Conservation (phyloP, 2,329 filamentous ascomycete genomes). For the Arthroderma sp. region DNA sequence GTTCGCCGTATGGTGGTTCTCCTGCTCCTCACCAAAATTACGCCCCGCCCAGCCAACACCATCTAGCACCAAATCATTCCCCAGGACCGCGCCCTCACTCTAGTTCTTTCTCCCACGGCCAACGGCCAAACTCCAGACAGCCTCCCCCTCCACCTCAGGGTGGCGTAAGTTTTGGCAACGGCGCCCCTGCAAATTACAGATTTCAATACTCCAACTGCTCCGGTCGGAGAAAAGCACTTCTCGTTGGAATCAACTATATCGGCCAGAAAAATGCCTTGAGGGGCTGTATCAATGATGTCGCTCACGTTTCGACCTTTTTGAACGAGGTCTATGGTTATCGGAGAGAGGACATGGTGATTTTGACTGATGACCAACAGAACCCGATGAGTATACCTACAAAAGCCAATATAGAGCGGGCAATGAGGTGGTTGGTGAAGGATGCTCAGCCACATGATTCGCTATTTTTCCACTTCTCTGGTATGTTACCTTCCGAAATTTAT, state of each 20-base stretch:
- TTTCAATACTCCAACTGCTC: slow-evolving; percentile 3
- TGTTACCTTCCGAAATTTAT: neutral
- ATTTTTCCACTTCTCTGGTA: slow-evolving; percentile 4
- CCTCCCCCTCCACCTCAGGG: slow-evolving; percentile 1
- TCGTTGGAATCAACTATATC: slow-evolving; percentile 2
- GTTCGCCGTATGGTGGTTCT: too few species aligned
- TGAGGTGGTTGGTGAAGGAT: slow-evolving; percentile 1
- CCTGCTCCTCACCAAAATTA: neutral
- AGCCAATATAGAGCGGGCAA: slow-evolving; percentile 1
- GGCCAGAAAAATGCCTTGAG: neutral
- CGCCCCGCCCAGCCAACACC: neutral
- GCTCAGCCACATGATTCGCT: slow-evolving; percentile 3
- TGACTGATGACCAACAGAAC: slow-evolving; percentile 2
- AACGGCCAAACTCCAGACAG: too few species aligned
- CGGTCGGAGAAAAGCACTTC: neutral
- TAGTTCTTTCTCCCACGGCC: too few species aligned
- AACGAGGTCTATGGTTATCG: slow-evolving; percentile 1
- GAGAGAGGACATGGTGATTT: slow-evolving; percentile 3
- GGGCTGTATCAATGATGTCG: slow-evolving; percentile 4
- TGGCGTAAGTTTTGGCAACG: slow-evolving; percentile 1
- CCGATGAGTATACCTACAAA: slow-evolving; percentile 2
- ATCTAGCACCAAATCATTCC: neutral
- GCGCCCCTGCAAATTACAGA: neutral
- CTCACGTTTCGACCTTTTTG: slow-evolving; percentile 2
- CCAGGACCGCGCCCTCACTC: too few species aligned